Percentiles rank a stretch among this genome's conserved stretches.
These are phyloP conservation scores for Pseudoneurospora amorphoporcata DNA, from an alignment of 495 filamentous ascomycete species.

Conservation along the genomic window DNA sequence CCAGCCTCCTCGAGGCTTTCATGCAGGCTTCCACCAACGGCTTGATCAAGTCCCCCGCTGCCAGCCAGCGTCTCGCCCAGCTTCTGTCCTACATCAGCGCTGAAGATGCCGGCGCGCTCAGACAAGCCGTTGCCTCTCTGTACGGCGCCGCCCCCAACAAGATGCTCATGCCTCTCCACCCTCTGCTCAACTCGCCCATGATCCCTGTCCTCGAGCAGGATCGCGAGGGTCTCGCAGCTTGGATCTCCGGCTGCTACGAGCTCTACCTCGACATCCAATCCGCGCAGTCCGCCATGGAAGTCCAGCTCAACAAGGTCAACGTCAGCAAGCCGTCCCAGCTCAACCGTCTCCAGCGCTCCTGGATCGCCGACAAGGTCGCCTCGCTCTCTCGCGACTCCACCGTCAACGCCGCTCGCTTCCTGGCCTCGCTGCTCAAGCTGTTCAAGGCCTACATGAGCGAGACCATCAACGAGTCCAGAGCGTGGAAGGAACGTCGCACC, in stretches of 20 bases:
- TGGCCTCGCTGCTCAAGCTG: slow-evolving; percentile 20
- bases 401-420: slow-evolving; percentile 31
- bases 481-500: slow-evolving; percentile 24
- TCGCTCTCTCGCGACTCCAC: slow-evolving; percentile 58
- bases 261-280: slow-evolving; percentile 34
- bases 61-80: slow-evolving; percentile 6
- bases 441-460: slow-evolving; percentile 24
- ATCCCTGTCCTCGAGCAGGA: slow-evolving; percentile 27
- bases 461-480: slow-evolving; percentile 10
- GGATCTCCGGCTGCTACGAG: slow-evolving; percentile 41
- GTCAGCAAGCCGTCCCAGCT: slow-evolving; percentile 49
- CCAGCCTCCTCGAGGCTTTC: slow-evolving; percentile 21
- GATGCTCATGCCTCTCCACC: slow-evolving; percentile 48
- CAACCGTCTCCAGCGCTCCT: slow-evolving; percentile 60
- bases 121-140: slow-evolving; percentile 14
- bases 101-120: slow-evolving; percentile 16
- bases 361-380: slow-evolving; percentile 45
- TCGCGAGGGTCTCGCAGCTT: slow-evolving; percentile 25
- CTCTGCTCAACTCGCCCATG: slow-evolving; percentile 52
- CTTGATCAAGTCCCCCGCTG: slow-evolving; percentile 10
- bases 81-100: slow-evolving; percentile 17
- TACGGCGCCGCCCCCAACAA: slow-evolving; percentile 14
- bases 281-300: slow-evolving; percentile 18
- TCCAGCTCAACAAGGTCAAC: slow-evolving; percentile 23
- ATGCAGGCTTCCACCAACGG: slow-evolving; percentile 7